phyloP scores from a whole-genome alignment of 2,329 filamentous ascomycete genomes.

The Geoglossum cookeanum region DNA sequence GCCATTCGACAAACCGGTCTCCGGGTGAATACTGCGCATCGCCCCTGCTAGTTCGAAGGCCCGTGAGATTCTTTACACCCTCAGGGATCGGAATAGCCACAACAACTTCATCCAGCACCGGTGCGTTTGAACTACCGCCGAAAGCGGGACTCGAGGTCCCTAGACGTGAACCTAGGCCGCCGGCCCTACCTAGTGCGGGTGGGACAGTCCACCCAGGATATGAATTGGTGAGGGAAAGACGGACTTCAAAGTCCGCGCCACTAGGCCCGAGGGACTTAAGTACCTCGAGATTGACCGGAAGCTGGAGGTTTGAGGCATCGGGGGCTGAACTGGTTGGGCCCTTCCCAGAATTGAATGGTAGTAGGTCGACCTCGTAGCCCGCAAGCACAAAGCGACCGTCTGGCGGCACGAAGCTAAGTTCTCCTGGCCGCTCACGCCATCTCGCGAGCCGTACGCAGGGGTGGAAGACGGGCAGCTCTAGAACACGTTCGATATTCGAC shows the following conservation, averaged over 20 bases:
- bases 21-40: constrained; percentile 66
- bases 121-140: constrained; percentile 32
- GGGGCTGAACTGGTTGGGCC: constrained; percentile 32
- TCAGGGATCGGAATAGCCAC: constrained; percentile 63
- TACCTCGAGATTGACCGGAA: constrained; percentile 68
- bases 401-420: constrained; percentile 88
- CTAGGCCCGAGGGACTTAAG: constrained; percentile 56
- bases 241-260: constrained; percentile 77
- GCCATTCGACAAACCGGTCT: constrained; percentile 62
- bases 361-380: constrained; percentile 81
- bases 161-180: constrained; percentile 22
- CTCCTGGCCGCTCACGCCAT: constrained; percentile 76
- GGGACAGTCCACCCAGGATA: constrained; percentile 27
- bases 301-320: constrained; percentile 44
- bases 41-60: constrained; percentile 61
- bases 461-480: constrained; percentile 87
- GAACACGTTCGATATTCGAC: constrained; percentile 50
- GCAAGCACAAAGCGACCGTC: constrained; percentile 87
- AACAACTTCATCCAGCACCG: constrained; percentile 53
- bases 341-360: constrained; percentile 47
- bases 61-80: constrained; percentile 63
- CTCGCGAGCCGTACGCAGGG: constrained; percentile 79
- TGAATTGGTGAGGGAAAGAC: constrained; percentile 49
- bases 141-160: constrained; percentile 30
- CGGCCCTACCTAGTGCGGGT: constrained; percentile 22